A percentile compares a stretch with the other conserved stretches of the same genome.
Evolutionary conservation across 2,329 filamentous ascomycete species (phyloP).

Genomic region (Xylariaceae sp.): DNA sequence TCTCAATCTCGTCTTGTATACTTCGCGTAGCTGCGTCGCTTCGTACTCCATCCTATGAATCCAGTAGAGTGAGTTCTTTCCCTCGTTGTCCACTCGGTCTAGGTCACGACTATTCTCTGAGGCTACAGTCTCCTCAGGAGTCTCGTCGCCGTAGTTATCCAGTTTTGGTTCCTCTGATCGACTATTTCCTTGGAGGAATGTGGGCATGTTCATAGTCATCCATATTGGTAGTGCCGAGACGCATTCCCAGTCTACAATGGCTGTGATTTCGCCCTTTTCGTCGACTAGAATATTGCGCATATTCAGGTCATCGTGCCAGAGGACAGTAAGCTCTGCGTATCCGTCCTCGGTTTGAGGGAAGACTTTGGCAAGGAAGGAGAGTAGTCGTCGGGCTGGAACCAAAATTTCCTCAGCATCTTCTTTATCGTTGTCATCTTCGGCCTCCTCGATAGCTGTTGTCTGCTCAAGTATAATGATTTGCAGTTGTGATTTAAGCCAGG

Average conservation of each 20-base stretch:
- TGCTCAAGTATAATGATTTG: slow-evolving; percentile 7
- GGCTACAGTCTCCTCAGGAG: neutral
- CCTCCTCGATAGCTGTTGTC: neutral
- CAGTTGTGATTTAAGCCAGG: slow-evolving; percentile 2
- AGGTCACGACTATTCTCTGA: neutral
- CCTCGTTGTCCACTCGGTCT: slow-evolving; percentile 1
- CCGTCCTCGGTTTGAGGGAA: neutral
- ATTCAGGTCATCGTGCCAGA: slow-evolving; percentile 13
- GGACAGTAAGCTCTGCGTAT: neutral
- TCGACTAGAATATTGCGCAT: slow-evolving; percentile 9
- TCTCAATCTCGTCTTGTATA: slow-evolving; percentile 6
- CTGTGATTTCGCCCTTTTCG: slow-evolving; percentile 9
- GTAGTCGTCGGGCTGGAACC: neutral
- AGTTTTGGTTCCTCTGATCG: slow-evolving; percentile 4
- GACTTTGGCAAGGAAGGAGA: slow-evolving; percentile 6
- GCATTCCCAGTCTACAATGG: slow-evolving; percentile 17
- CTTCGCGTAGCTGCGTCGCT: slow-evolving; percentile 7
- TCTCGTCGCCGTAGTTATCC: slow-evolving; percentile 3
- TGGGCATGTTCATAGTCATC: slow-evolving; percentile 7
- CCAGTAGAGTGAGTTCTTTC: slow-evolving; percentile 13
- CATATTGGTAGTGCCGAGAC: slow-evolving; percentile 5
- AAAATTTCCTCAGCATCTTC: slow-evolving; percentile 10
- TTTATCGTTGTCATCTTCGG: slow-evolving; percentile 5
- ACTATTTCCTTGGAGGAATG: neutral
- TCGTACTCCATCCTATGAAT: slow-evolving; percentile 11